Conservation (phyloP, 2,329 filamentous ascomycete species). For the Intubia oerlemansii region DNA sequence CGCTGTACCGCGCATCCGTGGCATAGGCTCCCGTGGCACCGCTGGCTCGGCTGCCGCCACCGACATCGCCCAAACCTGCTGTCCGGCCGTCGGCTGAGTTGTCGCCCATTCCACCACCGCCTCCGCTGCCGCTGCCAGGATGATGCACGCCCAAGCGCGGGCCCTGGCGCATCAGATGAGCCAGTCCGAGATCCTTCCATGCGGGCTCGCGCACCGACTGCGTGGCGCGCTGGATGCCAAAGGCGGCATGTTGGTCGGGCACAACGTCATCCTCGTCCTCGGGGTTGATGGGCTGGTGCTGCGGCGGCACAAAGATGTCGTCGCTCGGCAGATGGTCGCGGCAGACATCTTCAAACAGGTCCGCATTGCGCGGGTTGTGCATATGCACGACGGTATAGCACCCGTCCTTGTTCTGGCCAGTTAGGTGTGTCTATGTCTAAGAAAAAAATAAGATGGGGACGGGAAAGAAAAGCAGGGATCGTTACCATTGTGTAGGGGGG, state of each 20-base stretch:
- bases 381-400: constrained; percentile 58
- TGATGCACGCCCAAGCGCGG: constrained; percentile 17
- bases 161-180: constrained; percentile 44
- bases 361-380: constrained; percentile 47
- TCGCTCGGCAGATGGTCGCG: constrained; percentile 50
- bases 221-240: constrained; percentile 65
- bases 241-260: constrained; percentile 71
- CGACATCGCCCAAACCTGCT: too few species aligned
- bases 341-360: constrained; percentile 61
- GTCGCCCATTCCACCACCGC: background rate
- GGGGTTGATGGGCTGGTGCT: constrained; percentile 65
- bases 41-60: background rate
- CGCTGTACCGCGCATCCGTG: too few species aligned
- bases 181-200: constrained; percentile 63
- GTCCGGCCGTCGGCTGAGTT: background rate
- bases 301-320: constrained; percentile 62
- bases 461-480: background rate
- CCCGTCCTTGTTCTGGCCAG: constrained; percentile 46
- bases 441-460: background rate
- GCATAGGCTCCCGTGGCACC: too few species aligned
- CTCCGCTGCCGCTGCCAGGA: constrained; percentile 3
- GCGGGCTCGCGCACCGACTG: constrained; percentile 48
- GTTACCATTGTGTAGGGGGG: too few species aligned
- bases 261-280: constrained; percentile 81
- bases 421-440: background rate